Conservation (phyloP, 2,329 filamentous ascomycete genomes). For the Hawksworthiomyces lignivorus region DNA sequence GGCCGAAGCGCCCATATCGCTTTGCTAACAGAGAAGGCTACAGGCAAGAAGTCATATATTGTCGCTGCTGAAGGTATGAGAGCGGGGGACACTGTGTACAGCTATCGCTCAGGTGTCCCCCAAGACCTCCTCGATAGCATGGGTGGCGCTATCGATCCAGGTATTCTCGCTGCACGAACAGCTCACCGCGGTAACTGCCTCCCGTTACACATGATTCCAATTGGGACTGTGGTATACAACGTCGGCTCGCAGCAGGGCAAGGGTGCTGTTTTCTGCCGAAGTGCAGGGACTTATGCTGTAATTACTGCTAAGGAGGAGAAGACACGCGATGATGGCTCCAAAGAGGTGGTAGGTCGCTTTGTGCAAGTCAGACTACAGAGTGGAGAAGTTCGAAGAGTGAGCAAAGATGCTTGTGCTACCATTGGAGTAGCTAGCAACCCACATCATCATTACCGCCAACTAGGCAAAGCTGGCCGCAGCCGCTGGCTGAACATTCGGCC, state of each 20-base stretch:
- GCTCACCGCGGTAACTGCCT: slow-evolving; percentile 92
- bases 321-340: slow-evolving; percentile 50
- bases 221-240: slow-evolving; percentile 89
- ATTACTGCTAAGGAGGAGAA: slow-evolving; percentile 80
- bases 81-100: slow-evolving; percentile 85
- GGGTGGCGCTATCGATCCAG: slow-evolving; percentile 87
- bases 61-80: slow-evolving; percentile 91
- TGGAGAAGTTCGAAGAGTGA: slow-evolving; percentile 83
- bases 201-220: slow-evolving; percentile 89
- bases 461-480: slow-evolving; percentile 91
- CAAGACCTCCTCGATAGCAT: slow-evolving; percentile 79
- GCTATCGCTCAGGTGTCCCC: slow-evolving; percentile 84
- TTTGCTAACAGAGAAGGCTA: slow-evolving; percentile 67
- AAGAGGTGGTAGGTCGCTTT: slow-evolving; percentile 62
- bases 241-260: slow-evolving; percentile 69
- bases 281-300: slow-evolving; percentile 85
- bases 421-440: slow-evolving; percentile 92
- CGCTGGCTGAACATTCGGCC: slow-evolving; percentile 92
- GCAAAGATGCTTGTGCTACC: slow-evolving; percentile 88
- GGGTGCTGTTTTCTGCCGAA: slow-evolving; percentile 84
- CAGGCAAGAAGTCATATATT: slow-evolving; percentile 77
- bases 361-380: slow-evolving; percentile 84
- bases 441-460: slow-evolving; percentile 79
- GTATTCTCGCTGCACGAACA: slow-evolving; percentile 91
- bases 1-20: slow-evolving; percentile 91